A percentile compares a stretch with the other conserved stretches of the same genome.
Evolutionary conservation across 2,329 filamentous ascomycete genomes (phyloP).

Genomic region (Bretziella fagacearum): DNA sequence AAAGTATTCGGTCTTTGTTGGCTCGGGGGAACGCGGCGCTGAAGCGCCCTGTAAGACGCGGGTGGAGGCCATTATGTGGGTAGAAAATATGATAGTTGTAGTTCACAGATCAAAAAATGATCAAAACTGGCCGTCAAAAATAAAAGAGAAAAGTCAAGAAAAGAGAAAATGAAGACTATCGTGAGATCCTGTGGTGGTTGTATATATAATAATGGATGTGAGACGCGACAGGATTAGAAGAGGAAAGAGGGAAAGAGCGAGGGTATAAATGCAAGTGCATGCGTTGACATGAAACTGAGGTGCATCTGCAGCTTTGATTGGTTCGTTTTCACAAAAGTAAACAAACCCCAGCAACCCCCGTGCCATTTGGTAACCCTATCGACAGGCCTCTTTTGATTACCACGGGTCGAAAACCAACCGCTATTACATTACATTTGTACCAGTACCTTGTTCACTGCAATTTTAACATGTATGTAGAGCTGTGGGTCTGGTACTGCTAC

Average conservation of each 20-base stretch:
- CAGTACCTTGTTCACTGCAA: neutral
- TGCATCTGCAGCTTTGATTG: conserved; percentile 10
- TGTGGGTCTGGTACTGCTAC: neutral
- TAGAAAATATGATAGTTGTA: neutral
- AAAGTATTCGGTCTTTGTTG: conserved; percentile 26
- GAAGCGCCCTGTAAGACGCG: conserved; percentile 23
- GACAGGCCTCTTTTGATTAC: neutral
- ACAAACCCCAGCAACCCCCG: conserved; percentile 2
- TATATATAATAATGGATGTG: neutral
- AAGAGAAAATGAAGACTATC: neutral
- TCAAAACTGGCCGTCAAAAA: too few relatives aligned
- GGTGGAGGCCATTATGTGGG: conserved; percentile 28
- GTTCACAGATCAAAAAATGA: neutral
- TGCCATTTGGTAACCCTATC: neutral
- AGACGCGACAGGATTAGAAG: conserved; percentile 6
- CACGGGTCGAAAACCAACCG: neutral
- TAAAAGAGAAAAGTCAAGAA: neutral
- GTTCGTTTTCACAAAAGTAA: conserved; percentile 7
- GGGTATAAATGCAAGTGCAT: conserved; percentile 9
- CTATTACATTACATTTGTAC: neutral
- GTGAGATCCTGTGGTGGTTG: neutral
- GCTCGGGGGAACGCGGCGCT: conserved; percentile 7
- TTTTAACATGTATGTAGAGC: neutral
- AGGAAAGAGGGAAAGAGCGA: conserved; percentile 3
- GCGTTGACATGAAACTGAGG: conserved; percentile 9